Evolutionary conservation across 129 eudicot species (phyloP).

Genomic region (Helianthus tuberosus): DNA sequence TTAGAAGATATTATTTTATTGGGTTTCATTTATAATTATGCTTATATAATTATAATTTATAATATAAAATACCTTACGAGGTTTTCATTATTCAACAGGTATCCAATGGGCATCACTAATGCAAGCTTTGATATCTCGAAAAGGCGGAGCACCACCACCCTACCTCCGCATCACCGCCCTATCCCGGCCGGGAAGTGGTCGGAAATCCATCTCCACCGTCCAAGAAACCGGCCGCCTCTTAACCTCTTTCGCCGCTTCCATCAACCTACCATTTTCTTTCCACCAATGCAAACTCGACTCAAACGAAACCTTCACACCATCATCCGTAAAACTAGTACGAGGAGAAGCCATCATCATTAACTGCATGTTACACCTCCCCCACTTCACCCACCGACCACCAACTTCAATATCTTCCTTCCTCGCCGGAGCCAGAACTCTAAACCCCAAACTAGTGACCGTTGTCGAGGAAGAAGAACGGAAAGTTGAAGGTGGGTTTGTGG

Average conservation of each 20-base stretch:
- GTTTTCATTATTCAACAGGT: too few relatives aligned
- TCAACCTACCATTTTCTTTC: conserved; percentile 77
- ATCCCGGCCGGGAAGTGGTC: conserved; percentile 56
- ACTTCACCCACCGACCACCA: conserved; percentile 52
- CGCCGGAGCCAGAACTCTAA: conserved; percentile 52
- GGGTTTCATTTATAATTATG: too few relatives aligned
- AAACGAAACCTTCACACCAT: conserved; percentile 60
- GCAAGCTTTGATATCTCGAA: conserved; percentile 83
- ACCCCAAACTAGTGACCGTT: conserved; percentile 60
- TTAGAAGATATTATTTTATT: too few relatives aligned
- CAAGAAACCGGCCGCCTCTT: conserved; percentile 81
- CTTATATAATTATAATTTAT: too few relatives aligned
- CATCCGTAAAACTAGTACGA: conserved; percentile 60
- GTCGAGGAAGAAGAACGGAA: conserved; percentile 64
- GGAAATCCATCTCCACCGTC: conserved; percentile 58
- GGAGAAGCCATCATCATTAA: conserved; percentile 72
- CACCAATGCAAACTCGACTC: conserved; percentile 71
- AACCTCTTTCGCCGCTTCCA: conserved; percentile 68
- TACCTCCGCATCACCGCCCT: conserved; percentile 82
- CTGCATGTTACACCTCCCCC: conserved; percentile 74
- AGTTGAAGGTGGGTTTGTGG: conserved; percentile 54
- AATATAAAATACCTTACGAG: too few relatives aligned
- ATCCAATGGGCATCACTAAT: conserved; percentile 87
- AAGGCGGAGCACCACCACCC: conserved; percentile 62
- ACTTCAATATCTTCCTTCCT: conserved; percentile 64